Percentiles rank a stretch among this genome's conserved stretches.
These are phyloP conservation scores for Pontederia crassipes DNA, from an alignment of 176 grass and related monocot genomes.

Conservation along the genomic window DNA sequence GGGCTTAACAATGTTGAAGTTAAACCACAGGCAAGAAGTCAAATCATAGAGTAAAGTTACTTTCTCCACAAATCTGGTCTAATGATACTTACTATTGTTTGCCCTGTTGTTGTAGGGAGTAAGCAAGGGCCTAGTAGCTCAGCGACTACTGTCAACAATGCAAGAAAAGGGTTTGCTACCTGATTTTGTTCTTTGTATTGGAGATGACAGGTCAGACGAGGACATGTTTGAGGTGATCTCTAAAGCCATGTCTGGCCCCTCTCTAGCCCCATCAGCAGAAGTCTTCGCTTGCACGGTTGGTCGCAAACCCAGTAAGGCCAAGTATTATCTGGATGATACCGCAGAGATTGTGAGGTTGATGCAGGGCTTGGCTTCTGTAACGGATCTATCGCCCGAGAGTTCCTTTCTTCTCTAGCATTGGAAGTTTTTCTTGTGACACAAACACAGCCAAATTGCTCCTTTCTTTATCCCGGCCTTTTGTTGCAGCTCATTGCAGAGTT, in stretches of 20 bases:
- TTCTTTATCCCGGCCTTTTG: too few relatives aligned
- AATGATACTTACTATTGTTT: background rate
- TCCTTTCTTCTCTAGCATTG: too few relatives aligned
- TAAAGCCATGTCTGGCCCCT: constrained; percentile 21
- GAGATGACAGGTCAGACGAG: constrained; percentile 84
- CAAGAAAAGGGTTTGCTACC: constrained; percentile 36
- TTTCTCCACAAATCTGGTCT: background rate
- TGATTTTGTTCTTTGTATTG: constrained; percentile 81
- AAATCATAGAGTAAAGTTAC: background rate
- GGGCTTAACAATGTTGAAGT: constrained; percentile 54
- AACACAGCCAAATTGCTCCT: too few relatives aligned
- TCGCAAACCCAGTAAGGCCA: constrained; percentile 82
- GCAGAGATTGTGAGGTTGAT: constrained; percentile 82
- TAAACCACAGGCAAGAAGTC: constrained; percentile 60
- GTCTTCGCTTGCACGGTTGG: constrained; percentile 91
- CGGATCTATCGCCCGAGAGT: constrained; percentile 26
- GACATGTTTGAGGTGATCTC: constrained; percentile 91
- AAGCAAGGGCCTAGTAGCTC: constrained; percentile 71
- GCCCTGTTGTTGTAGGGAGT: constrained; percentile 42
- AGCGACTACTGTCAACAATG: constrained; percentile 41
- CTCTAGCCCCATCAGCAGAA: constrained; percentile 38
- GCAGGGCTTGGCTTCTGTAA: constrained; percentile 67
- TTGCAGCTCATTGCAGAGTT: too few relatives aligned
- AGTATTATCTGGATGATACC: constrained; percentile 75
- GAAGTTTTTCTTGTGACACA: too few relatives aligned